Evolutionary conservation across 1,284 basidiomycete species (phyloP), one percentile per base, ranked within the genome.

Genomic region (Stereum hirsutum): DNA sequence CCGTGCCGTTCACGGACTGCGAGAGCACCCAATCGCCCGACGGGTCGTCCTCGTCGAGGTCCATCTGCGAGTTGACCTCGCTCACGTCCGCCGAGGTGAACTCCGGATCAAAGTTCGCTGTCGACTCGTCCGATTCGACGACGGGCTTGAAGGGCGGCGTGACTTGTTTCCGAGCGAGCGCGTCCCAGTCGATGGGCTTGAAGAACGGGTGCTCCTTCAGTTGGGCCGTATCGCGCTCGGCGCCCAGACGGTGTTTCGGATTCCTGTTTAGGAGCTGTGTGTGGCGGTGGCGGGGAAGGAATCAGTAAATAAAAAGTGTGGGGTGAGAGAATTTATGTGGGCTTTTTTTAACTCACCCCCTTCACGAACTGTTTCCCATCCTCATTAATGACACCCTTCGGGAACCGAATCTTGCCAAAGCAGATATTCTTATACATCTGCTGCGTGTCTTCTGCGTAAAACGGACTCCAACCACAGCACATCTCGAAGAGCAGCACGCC

Each of bases 381-480:
- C 55, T 99, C 96, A 48, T 86, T 85, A 55, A 99, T 98, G 25
- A 97, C 94, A 43, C 89, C 92, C 56, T 93, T 88, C 23, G 96
- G 96, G 71, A 99, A 99, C 50, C 95, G 79, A 61, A 99, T 98
- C 75, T 98, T 99, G 52, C 96, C 96, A 63, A 92, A 93, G 62
- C 93, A 98, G 54, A 99, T 99, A 69, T 95, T 89, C 75, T 93
- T 93, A 72, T 99, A 99, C 96, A 99, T 99, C 65, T 97, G 91
- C 62, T 99, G 95, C 14, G 93, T 98, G 61, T 99, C 96, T 57
- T 99, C 96, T 12, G 95, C 95, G 59, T 99, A 99, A 69, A 99
- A 99, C 28, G 96, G 96, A 61, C 89, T 93, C 96, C 96, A 99
- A 14, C 96, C 96, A 57, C 96, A 99, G 61, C 95, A 99, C 96